Base-by-base conservation (phyloP, 2,329 filamentous ascomycete genomes). In the Fusarium sacchari region DNA sequence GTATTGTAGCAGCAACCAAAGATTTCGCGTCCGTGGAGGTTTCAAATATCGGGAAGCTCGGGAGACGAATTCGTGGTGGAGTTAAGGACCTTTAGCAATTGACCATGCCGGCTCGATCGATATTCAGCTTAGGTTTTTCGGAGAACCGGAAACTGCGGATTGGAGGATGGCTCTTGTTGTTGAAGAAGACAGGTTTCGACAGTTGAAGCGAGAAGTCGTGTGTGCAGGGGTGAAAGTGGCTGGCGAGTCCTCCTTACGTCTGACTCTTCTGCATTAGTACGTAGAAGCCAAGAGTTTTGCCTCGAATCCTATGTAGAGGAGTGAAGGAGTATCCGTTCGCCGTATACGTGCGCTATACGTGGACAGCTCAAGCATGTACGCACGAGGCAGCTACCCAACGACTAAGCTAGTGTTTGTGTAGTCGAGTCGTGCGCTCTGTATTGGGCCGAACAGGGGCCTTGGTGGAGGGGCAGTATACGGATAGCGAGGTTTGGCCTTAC, bases 391-490 rank as follows among this genome's bases (percentile, higher is more conserved):
- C 72, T 69, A 72, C 68, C 61, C 57, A 64, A 66, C 60, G 60
- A 69, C 71, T 71, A 76, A 69, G 75, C 75, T 77, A 76, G 56
- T 72, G 63, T 73, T 73, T 61, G 66, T 65, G 57, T 72, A 72
- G 68, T 65, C n/a, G 63, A 61, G 46, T 55, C 69, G 57, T 74
- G 60, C 57, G 67, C 50, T 69, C 58, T 58, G 65, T 66, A 56
- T 66, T 74, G 71, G 68, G 58, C 60, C 69, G 43, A 65, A 63
- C 72, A 67, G 64, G 72, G 71, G 56, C 43, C 64, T 36, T 60
- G 40, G 64, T 69, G 60, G 68, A 74, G 68, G 71, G 68, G 72
- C 55, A 74, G 60, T 50, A 37, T 30, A 60, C 34, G 32, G 49
- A 67, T 52, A 67, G 64, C 60, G 67, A 71, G 55, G 59, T 64